A percentile compares a stretch with the other conserved stretches of the same genome.
These are phyloP conservation scores for Chaetoscypha palmicola DNA, from an alignment of 2,329 filamentous ascomycete species.

Conservation along the genomic window DNA sequence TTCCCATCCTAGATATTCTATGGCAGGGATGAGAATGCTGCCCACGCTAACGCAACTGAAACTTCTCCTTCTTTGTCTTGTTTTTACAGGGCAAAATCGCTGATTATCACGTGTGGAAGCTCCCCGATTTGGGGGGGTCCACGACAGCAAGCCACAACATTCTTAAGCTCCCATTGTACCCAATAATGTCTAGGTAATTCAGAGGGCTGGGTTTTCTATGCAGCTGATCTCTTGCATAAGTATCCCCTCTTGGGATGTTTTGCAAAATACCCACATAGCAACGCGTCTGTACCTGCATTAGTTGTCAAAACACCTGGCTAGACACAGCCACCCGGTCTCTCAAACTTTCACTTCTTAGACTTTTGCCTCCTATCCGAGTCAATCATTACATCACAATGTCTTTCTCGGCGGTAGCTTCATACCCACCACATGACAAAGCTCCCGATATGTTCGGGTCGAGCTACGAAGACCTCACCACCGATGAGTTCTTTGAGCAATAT, in stretches of 20 bases:
- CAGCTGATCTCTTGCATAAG: conserved; percentile 25
- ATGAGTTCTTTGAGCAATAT: conserved; percentile 58
- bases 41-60: no score
- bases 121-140: neutral
- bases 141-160: conserved; percentile 17
- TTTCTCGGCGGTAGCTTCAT: conserved; percentile 18
- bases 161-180: conserved; percentile 15
- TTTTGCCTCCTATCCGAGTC: neutral
- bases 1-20: neutral
- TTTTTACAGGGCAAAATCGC: neutral
- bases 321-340: conserved; percentile 12
- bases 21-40: conserved; percentile 1
- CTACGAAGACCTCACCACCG: conserved; percentile 47
- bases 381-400: conserved; percentile 22
- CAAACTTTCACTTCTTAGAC: no score
- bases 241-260: conserved; percentile 22
- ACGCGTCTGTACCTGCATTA: conserved; percentile 15
- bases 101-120: conserved; percentile 17
- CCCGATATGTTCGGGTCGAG: conserved; percentile 41
- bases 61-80: no score
- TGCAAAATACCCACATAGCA: conserved; percentile 21
- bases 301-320: conserved; percentile 15
- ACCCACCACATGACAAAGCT: conserved; percentile 42
- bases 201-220: conserved; percentile 22
- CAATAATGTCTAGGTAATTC: conserved; percentile 21